Evolutionary conservation across 73 alveolate species (phyloP), one percentile per base, ranked within the genome.

Genomic region (Paramecium pentaurelia): DNA sequence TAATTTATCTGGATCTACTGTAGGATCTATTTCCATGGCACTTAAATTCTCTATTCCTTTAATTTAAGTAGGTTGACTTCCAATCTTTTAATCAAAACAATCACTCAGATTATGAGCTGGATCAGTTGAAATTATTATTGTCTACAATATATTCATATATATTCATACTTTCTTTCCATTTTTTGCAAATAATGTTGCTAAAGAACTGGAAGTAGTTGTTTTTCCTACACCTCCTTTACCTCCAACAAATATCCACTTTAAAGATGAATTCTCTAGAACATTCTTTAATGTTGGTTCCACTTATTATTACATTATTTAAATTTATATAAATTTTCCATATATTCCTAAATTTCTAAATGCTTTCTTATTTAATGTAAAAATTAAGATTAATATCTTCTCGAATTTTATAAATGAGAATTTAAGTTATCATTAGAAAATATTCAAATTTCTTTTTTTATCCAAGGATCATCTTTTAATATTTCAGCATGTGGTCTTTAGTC

Each of bases 51-150:
- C 96, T 83, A 97, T 93, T 4, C 99, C 99, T 45, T 98, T 95
- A 25, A 98, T 96, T 86, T 77, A 47, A 18, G 99, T 98, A 16
- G 99, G 99, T 71, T 96, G 91, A 6, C 93, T 86, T 1, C 99
- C 97, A 94, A 98, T 96, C 93, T 97, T 97, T 95, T 98, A 98
- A 92, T 98, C 99, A 86, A 98, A 98, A 36, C 99, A 99, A 94
- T 98, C 99, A 89, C 99, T 93, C 80, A 98, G 88, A 93, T 98
- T 98, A 95, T 98, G 99, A 9, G 99, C 99, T n/a, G 99, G 99
- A 94, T 98, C 99, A 36, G 99, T 98, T 45, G 99, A 98, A 44
- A 98, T 97, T 38, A 98, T 98, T 93, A 98, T 92, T 60, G 97
- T 98, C 98, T 98, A 90, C 2, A 80, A n/a, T 25, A 8, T 11